phyloP scores from a whole-genome alignment of 2,329 filamentous ascomycete genomes.

The Trichoderma sp. region DNA sequence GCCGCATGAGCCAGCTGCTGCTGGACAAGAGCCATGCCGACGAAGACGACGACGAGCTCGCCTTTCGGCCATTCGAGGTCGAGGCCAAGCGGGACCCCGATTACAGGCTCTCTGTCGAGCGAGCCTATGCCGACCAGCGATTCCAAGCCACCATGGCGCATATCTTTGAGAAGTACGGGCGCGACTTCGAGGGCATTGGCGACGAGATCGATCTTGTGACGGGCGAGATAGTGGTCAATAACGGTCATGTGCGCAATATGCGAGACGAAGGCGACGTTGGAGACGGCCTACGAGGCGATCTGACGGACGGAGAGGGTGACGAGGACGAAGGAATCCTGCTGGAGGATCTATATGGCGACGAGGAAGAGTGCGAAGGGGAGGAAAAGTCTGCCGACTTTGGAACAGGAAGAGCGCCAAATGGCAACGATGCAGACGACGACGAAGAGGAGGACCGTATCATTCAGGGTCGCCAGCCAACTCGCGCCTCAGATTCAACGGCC shows the following conservation, averaged over 20 bases:
- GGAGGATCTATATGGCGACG: slow-evolving; percentile 39
- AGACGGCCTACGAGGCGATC: slow-evolving; percentile 33
- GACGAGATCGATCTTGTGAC: slow-evolving; percentile 88
- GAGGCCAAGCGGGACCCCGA: slow-evolving; percentile 54
- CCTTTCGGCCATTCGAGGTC: slow-evolving; percentile 51
- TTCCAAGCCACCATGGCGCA: slow-evolving; percentile 83
- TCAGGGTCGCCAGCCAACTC: slow-evolving; percentile 24
- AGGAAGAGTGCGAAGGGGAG: slow-evolving; percentile 29
- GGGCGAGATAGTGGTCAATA: slow-evolving; percentile 82
- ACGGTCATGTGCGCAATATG: slow-evolving; percentile 74
- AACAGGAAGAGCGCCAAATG: not conserved
- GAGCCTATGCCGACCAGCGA: slow-evolving; percentile 67
- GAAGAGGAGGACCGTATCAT: slow-evolving; percentile 30
- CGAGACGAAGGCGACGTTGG: slow-evolving; percentile 59
- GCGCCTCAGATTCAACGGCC: slow-evolving; percentile 17
- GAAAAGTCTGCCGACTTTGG: not conserved
- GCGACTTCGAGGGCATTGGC: slow-evolving; percentile 78
- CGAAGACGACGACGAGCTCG: slow-evolving; percentile 52
- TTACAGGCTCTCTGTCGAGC: slow-evolving; percentile 61
- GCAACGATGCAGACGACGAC: slow-evolving; percentile 18
- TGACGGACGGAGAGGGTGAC: slow-evolving; percentile 44
- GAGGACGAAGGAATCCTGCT: slow-evolving; percentile 43
- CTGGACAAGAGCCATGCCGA: slow-evolving; percentile 40
- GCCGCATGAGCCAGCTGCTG: slow-evolving; percentile 53
- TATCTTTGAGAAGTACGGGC: slow-evolving; percentile 87